These are phyloP conservation scores for Ophiocordyceps camponoti-rufipedis DNA, from an alignment of 2,329 filamentous ascomycete genomes.

Conservation along the genomic window DNA sequence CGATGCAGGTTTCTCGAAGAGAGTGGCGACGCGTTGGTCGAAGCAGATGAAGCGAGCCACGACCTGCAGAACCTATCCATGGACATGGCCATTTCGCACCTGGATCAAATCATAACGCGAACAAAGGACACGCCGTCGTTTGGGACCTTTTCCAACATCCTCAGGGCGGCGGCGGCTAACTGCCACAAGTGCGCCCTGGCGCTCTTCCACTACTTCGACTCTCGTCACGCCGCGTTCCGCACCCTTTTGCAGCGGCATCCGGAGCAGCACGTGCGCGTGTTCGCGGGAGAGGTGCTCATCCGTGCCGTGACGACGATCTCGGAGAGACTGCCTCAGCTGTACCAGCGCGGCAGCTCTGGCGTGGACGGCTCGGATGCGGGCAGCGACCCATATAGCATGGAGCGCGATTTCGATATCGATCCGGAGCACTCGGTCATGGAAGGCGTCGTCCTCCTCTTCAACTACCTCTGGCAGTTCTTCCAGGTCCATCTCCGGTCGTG, in stretches of 20 bases:
- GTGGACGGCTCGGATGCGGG: constrained; percentile 1
- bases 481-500: constrained; percentile 46
- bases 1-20: constrained; percentile 31
- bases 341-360: constrained; percentile 13
- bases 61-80: constrained; percentile 30
- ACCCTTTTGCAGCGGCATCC: constrained; percentile 46
- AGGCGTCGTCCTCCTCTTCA: constrained; percentile 27
- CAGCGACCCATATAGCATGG: constrained; percentile 8
- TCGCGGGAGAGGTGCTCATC: constrained; percentile 32
- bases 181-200: constrained; percentile 36
- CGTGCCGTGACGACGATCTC: constrained; percentile 34
- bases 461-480: constrained; percentile 42
- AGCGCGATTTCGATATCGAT: constrained; percentile 9
- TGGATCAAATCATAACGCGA: constrained; percentile 60
- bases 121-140: constrained; percentile 51
- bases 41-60: constrained; percentile 3
- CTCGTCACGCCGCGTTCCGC: constrained; percentile 37
- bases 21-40: background rate
- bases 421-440: constrained; percentile 8
- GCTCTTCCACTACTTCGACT: constrained; percentile 41
- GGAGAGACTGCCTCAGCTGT: constrained; percentile 23
- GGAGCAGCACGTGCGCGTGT: constrained; percentile 34
- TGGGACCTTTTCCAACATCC: constrained; percentile 29
- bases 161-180: constrained; percentile 26
- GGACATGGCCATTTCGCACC: constrained; percentile 39